A percentile compares a stretch with the other conserved stretches of the same genome.
These are phyloP conservation scores for Psidium guajava DNA, from an alignment of 345 rosid species.

Conservation along the genomic window DNA sequence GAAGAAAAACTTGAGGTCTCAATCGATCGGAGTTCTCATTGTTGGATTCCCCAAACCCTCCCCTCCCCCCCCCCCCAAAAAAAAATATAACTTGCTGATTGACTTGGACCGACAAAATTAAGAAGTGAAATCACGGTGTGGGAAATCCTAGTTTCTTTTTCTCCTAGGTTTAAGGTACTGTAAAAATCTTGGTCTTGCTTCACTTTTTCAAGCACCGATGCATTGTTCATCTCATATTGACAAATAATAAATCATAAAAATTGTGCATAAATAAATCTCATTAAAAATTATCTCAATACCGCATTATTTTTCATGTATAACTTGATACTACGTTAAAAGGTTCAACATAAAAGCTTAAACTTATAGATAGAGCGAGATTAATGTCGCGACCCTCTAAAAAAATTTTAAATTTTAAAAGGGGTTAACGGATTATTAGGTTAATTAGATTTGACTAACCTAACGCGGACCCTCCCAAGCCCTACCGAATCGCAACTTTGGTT, in stretches of 20 bases:
- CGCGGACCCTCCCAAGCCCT: no score
- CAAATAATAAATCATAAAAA: background rate
- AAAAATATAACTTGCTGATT: background rate
- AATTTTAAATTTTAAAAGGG: no score
- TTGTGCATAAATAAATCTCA: background rate
- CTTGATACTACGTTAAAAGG: background rate
- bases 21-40: background rate
- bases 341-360: background rate
- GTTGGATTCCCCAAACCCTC: background rate
- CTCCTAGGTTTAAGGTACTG: background rate
- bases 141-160: background rate
- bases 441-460: no score
- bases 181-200: background rate
- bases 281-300: rapidly evolving
- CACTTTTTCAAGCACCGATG: background rate
- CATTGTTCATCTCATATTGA: background rate
- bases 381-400: no score
- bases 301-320: background rate
- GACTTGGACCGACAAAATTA: background rate
- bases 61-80: no score
- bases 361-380: background rate
- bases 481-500: no score
- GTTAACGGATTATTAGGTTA: no score
- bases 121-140: background rate
- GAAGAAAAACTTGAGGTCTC: background rate